Percentiles rank a stretch among this genome's conserved stretches.
phyloP scores from a whole-genome alignment of 345 rosid species.

The Alliaria petiolata region DNA sequence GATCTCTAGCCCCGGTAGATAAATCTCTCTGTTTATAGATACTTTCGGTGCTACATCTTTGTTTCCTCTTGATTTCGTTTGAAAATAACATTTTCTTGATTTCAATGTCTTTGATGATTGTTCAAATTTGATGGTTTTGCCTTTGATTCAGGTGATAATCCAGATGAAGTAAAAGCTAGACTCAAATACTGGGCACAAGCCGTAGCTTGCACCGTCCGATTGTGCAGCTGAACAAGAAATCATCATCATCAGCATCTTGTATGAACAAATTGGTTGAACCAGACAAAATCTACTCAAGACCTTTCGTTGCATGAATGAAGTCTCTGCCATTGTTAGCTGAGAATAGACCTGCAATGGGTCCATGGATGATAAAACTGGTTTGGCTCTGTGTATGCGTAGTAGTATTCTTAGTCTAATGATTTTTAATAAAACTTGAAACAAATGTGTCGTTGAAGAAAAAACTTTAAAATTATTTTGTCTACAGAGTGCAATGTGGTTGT shows the following conservation, averaged over 20 bases:
- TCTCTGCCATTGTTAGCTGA: slow-evolving; percentile 39
- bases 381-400: slow-evolving; percentile 7
- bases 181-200: slow-evolving; percentile 95
- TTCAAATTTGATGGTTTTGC: neutral
- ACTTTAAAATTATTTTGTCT: slow-evolving; percentile 1
- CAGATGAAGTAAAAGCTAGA: too few relatives aligned
- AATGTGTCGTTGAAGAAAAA: slow-evolving; percentile 10
- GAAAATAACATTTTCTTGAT: neutral
- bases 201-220: slow-evolving; percentile 83
- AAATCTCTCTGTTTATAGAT: neutral
- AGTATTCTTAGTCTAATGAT: neutral
- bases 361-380: slow-evolving; percentile 11
- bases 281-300: neutral
- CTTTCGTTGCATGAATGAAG: slow-evolving; percentile 33
- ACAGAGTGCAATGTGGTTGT: slow-evolving; percentile 4
- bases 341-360: slow-evolving; percentile 33
- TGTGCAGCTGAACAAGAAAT: slow-evolving; percentile 62
- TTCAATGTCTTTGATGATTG: neutral
- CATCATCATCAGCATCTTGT: neutral
- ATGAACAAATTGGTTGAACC: neutral
- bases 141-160: too few relatives aligned
- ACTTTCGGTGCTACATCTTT: too few relatives aligned
- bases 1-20: slow-evolving; percentile 90
- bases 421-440: neutral
- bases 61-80: neutral